phyloP scores from a whole-genome alignment of 495 filamentous ascomycete genomes.

The Podospora pseudoanserina region DNA sequence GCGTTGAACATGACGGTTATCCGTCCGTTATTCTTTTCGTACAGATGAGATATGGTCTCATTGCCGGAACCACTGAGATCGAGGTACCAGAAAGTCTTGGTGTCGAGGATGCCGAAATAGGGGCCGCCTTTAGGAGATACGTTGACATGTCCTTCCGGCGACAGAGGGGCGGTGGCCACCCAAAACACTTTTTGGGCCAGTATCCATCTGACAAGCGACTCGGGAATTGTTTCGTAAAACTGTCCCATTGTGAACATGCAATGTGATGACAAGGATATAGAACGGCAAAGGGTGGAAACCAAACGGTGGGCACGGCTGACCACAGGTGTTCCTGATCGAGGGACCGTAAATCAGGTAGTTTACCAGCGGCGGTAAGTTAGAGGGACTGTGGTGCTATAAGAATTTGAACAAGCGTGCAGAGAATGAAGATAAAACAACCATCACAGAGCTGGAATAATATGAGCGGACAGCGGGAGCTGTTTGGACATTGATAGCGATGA shows the following conservation, averaged over 20 bases:
- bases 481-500: not conserved
- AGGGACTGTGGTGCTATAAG: too few species aligned
- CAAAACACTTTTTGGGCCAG: constrained; percentile 63
- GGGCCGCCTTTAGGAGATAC: constrained; percentile 66
- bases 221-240: constrained; percentile 59
- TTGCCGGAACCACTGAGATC: constrained; percentile 67
- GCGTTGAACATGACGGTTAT: constrained; percentile 69
- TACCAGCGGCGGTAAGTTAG: too few species aligned
- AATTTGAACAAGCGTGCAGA: too few species aligned
- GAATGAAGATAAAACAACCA: not conserved
- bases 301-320: not conserved
- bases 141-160: constrained; percentile 56
- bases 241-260: constrained; percentile 52
- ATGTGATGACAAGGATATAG: not conserved
- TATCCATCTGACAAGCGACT: constrained; percentile 55
- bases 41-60: constrained; percentile 69
- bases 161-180: constrained; percentile 62
- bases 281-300: constrained; percentile 27
- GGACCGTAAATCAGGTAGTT: not conserved
- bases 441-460: too few species aligned
- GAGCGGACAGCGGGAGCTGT: too few species aligned
- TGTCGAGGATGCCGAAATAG: constrained; percentile 57
- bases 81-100: constrained; percentile 62
- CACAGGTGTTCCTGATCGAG: not conserved
- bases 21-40: constrained; percentile 64